Conservation (phyloP, 768 basidiomycete species). For the Tricholoma sp. region DNA sequence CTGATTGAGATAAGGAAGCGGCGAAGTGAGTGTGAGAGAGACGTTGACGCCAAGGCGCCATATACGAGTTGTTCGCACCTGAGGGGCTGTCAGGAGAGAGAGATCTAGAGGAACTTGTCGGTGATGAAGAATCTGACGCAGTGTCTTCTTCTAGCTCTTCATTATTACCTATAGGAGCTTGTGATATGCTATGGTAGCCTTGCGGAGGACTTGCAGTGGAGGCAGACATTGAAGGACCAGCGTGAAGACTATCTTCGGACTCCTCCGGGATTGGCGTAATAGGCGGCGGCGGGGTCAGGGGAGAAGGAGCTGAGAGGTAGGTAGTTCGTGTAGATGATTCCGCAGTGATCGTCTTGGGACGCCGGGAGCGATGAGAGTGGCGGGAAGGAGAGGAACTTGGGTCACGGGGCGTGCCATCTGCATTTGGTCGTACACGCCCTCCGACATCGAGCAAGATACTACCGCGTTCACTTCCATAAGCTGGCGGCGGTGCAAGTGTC, state of each 20-base stretch:
- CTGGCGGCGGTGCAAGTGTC: conserved; percentile 94
- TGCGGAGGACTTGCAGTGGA: conserved; percentile 12
- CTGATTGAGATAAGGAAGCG: conserved; percentile 53
- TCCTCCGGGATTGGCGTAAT: conserved; percentile 76
- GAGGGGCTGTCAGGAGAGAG: conserved; percentile 52
- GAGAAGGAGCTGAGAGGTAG: conserved; percentile 34
- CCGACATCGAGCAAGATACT: conserved; percentile 94
- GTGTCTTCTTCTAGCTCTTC: conserved; percentile 21
- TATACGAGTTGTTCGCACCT: conserved; percentile 85
- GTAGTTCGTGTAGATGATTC: conserved; percentile 61
- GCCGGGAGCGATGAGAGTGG: conserved; percentile 57
- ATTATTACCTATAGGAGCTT: conserved; percentile 12
- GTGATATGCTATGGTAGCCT: conserved; percentile 29
- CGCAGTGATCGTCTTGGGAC: conserved; percentile 37
- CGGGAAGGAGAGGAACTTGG: conserved; percentile 38
- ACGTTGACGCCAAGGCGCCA: conserved; percentile 61
- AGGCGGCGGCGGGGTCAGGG: conserved; percentile 56
- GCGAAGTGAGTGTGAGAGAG: conserved; percentile 67
- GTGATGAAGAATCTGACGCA: conserved; percentile 31
- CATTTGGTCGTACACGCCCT: conserved; percentile 40
- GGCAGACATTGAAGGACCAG: conserved; percentile 43
- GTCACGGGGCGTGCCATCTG: conserved; percentile 36
- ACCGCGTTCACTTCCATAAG: conserved; percentile 95
- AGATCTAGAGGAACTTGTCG: conserved; percentile 48
- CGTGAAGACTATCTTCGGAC: conserved; percentile 36